Evolutionary conservation across 2,329 filamentous ascomycete species (phyloP).

Genomic region (Coleophoma eucalyptorum): DNA sequence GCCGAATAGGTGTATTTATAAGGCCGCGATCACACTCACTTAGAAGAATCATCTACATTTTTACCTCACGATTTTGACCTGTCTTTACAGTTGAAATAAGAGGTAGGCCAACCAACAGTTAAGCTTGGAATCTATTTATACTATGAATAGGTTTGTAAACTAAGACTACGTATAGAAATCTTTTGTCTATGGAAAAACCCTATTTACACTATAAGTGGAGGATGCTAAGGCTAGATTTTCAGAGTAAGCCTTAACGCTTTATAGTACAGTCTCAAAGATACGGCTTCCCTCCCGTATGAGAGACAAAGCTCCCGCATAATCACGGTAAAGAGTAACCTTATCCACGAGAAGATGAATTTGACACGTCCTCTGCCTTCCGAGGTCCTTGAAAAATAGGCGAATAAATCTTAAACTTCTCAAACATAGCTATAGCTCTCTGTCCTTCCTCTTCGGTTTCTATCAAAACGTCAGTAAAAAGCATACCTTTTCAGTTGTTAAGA

Average conservation of each 20-base stretch:
- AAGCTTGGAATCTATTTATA: too few species aligned
- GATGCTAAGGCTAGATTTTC: too few species aligned
- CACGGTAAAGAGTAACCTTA: constrained; percentile 20
- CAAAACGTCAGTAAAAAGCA: constrained; percentile 8
- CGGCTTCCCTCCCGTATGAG: constrained; percentile 9
- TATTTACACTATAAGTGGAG: too few species aligned
- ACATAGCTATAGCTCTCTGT: constrained; percentile 16
- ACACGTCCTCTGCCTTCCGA: constrained; percentile 16
- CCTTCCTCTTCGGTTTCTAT: constrained; percentile 15
- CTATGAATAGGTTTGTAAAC: too few species aligned
- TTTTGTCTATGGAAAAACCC: too few species aligned
- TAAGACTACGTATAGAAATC: too few species aligned
- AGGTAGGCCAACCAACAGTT: too few species aligned
- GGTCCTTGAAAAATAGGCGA: constrained; percentile 22
- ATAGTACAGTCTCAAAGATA: constrained; percentile 8
- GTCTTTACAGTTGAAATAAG: too few species aligned
- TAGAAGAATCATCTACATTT: too few species aligned
- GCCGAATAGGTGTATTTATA: too few species aligned
- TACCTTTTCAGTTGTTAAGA: constrained; percentile 6
- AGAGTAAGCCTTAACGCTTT: constrained; percentile 3
- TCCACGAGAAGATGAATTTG: constrained; percentile 14
- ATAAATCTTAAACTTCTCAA: constrained; percentile 15
- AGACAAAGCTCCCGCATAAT: constrained; percentile 15
- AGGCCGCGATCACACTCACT: too few species aligned
- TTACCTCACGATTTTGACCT: too few species aligned